phyloP scores from a whole-genome alignment of 345 rosid species.

The Hypericum perforatum region DNA sequence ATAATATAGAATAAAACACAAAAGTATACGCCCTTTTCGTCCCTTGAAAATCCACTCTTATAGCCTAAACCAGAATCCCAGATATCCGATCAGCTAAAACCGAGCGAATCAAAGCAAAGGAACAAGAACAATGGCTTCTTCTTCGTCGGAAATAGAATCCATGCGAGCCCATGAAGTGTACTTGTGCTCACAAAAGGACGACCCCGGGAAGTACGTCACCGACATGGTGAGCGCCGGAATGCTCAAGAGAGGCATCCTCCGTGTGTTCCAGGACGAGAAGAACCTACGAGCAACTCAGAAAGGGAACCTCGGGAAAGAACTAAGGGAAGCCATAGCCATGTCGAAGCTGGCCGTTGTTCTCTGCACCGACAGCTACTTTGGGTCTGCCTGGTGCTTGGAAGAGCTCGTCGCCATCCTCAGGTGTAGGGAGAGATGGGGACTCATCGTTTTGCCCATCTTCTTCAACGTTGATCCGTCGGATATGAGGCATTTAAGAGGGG shows the following conservation, averaged over 20 bases:
- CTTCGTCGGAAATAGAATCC: background rate
- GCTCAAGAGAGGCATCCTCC: background rate
- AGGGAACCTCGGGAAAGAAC: conserved; percentile 1
- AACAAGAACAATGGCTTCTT: background rate
- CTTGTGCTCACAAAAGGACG: background rate
- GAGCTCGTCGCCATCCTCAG: background rate
- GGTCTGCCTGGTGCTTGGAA: background rate
- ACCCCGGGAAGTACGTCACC: background rate
- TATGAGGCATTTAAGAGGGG: background rate
- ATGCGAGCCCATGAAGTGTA: background rate
- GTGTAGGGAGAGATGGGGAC: background rate
- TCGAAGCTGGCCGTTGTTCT: background rate
- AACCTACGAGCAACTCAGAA: background rate
- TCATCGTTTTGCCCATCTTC: conserved; percentile 1
- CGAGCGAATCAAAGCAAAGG: background rate
- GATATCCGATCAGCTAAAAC: no score
- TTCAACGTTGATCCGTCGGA: background rate
- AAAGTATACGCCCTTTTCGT: no score
- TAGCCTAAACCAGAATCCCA: no score
- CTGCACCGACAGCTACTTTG: background rate
- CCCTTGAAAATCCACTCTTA: no score
- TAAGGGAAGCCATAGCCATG: background rate
- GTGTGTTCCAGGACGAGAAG: background rate
- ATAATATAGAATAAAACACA: no score
- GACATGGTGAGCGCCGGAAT: background rate